These are phyloP conservation scores for Camellia japonica DNA, from an alignment of 148 eudicot species.

Conservation along the genomic window DNA sequence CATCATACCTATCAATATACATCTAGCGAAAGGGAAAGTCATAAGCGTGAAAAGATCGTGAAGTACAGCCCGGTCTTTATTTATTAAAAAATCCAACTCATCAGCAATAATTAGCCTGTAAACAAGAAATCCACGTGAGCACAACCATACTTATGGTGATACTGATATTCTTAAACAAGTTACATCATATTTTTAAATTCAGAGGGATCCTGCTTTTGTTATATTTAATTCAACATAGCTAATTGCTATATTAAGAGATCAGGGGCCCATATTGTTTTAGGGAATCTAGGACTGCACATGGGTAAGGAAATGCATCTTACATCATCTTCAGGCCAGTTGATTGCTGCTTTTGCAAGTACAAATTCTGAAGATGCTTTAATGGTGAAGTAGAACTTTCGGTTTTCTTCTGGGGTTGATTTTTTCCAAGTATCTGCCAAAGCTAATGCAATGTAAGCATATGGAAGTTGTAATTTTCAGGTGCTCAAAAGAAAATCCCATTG, in stretches of 20 bases:
- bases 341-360: constrained; percentile 50
- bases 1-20: constrained; percentile 67
- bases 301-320: constrained; percentile 43
- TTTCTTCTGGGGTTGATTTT: constrained; percentile 56
- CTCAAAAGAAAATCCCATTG: not conserved
- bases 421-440: constrained; percentile 54
- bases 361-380: constrained; percentile 55
- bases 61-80: constrained; percentile 78
- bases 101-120: constrained; percentile 74
- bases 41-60: constrained; percentile 96
- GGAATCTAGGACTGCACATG: not conserved
- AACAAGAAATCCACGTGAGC: constrained; percentile 4
- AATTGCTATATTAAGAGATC: not conserved
- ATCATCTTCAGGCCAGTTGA: constrained; percentile 54
- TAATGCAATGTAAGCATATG: constrained; percentile 19
- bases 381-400: constrained; percentile 44
- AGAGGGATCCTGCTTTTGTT: not conserved
- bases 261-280: not conserved
- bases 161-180: not conserved
- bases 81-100: constrained; percentile 87
- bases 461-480: constrained; percentile 2
- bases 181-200: not conserved
- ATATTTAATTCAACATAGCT: not conserved
- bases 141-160: not conserved
- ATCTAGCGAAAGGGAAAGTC: constrained; percentile 68